Evolutionary conservation across 2,329 filamentous ascomycete species (phyloP), one percentile per base, ranked within the genome.

Genomic region (Pseudogymnoascus sp.): DNA sequence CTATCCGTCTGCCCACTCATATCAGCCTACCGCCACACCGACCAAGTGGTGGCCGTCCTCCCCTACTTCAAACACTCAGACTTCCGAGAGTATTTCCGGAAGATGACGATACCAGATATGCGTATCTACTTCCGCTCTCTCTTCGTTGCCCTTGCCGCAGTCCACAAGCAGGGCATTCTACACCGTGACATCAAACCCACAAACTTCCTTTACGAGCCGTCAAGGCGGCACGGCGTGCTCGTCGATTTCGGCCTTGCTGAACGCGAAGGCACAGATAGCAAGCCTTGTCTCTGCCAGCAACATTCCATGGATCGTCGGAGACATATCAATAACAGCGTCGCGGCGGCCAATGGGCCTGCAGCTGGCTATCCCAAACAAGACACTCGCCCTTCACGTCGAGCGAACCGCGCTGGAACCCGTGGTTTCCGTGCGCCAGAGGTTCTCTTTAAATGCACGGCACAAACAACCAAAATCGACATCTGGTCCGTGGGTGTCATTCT

Each of bases 231-330:
- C 63, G 95, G 95, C 42, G 93, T 99, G 1, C 83, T 99, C 0
- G 95, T 99, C n/a, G 95, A 99, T 73, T 99, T 99, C 77, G 95
- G 95, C n/a, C 84, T 99, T 14, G 95, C 95, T 37, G 95, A 99
- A 78, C 82, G 87, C 60, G 86, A 91, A 72, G 88, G 90, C 21
- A 86, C 85, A 23, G 91, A 96, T 61, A 84, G 81, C 73, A 89
- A 90, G 71, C 87, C 87, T 1, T 97, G 93, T 72, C 78, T 90
- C n/a, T 97, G 93, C 76, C 86, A 88, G 65, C 84, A 92, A 65
- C 76, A 82, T 11, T 74, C 80, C 14, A 78, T 82, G 18, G 82
- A 85, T 21, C 87, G 91, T 63, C 86, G 87, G 65, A 74, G 82
- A 75, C 76, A 80, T 71, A 71, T 87, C 72, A 74, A 86, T 75